A percentile compares a stretch with the other conserved stretches of the same genome.
phyloP scores from a whole-genome alignment of 164 flowering plant species.

The Tinospora cordifolia region DNA sequence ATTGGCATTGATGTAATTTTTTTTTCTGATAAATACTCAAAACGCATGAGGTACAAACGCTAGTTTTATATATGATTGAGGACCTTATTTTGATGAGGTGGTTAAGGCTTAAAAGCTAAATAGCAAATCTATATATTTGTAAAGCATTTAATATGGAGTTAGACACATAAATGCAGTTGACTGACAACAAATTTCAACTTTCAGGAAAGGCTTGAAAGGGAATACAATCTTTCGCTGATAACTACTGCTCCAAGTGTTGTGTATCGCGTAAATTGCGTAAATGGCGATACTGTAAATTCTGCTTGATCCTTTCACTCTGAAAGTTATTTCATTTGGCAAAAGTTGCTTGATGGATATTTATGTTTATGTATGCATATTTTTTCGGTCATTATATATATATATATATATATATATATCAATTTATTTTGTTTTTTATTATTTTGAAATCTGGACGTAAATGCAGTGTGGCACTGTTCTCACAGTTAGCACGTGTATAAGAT shows the following conservation, averaged over 20 bases:
- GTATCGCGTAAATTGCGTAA: slow-evolving; percentile 67
- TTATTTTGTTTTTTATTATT: not conserved
- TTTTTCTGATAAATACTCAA: too few relatives aligned
- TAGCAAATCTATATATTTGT: not conserved
- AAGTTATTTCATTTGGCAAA: slow-evolving; percentile 1
- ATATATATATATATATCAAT: too few relatives aligned
- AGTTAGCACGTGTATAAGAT: too few relatives aligned
- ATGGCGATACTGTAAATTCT: slow-evolving; percentile 89
- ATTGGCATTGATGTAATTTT: too few relatives aligned
- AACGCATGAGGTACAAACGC: not conserved
- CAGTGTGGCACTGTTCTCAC: not conserved
- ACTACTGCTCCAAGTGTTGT: slow-evolving; percentile 99
- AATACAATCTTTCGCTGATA: slow-evolving; percentile 74
- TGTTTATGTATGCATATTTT: too few relatives aligned
- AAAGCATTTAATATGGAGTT: too few relatives aligned
- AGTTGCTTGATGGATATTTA: not conserved
- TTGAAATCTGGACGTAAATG: not conserved
- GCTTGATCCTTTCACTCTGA: slow-evolving; percentile 23
- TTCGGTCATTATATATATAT: too few relatives aligned
- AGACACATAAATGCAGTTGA: not conserved
- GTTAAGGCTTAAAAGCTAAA: not conserved
- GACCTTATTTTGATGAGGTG: not conserved
- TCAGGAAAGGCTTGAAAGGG: slow-evolving; percentile 99
- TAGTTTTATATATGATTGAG: not conserved
- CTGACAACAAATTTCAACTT: slow-evolving; percentile 11